Base-by-base conservation (phyloP, 177 flowering plant genomes). In the Vitis hybrid region DNA sequence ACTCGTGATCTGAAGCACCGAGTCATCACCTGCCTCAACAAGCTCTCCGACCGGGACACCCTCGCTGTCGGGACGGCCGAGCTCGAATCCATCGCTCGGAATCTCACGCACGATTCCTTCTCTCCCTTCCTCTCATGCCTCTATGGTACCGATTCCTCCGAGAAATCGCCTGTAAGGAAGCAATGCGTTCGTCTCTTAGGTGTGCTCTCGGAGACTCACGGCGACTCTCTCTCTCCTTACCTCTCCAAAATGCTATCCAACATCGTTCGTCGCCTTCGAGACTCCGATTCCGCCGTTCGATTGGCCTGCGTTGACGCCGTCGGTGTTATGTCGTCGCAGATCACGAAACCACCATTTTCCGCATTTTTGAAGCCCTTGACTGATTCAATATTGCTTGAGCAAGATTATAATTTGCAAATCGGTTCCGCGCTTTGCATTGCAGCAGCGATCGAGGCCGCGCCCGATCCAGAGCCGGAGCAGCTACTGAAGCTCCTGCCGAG, bases 1-100 rank as follows among this genome's bases (percentile, higher is more conserved):
- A 12, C 62, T 52, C 74, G 68, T 15, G 86, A 87, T 8, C 79
- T 87, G 66, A 84, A 79, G 69, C 77, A 70, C 12, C 74, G 88
- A 15, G 84, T 89, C 50, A 74, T 81, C 66, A 67, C 79, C 9
- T 83, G 80, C 64, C 77, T 87, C 61, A 82, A 82, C 83, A 82
- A 77, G 67, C 88, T 89, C 72, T 75, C 88, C 50, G 91, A 89
- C 74, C 82, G 93, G 3, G 89, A 88, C 75, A 89, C 93, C 5
- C 80, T 83, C 21, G 49, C 89, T 19, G 46, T 75, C 11, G 91
- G 88, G 62, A 16, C 88, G 52, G 50, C 75, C 46, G 93, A 87
- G 82, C 83, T 89, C 14, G 86, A 87, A 27, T 55, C 77, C 60
- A 81, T 89, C 10, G 91, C 89, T 4, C 61, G 54, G 5, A 64